These are phyloP conservation scores for Lasiosphaeria ovina DNA, from an alignment of 495 filamentous ascomycete species.

Conservation along the genomic window DNA sequence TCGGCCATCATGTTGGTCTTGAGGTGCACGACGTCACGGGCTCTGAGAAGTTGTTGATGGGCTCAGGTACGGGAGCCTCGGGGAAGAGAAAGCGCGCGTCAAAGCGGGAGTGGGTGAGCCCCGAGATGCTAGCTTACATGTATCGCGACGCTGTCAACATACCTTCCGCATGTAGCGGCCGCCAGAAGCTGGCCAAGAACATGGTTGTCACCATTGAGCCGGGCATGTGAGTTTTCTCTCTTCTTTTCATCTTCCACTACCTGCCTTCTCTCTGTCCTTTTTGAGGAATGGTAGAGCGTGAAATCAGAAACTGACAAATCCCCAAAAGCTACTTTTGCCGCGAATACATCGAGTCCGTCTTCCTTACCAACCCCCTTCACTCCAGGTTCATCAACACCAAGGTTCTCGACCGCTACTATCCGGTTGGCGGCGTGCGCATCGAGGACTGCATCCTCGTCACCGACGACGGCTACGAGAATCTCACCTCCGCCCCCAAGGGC, in stretches of 20 bases:
- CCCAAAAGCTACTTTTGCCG: conserved; percentile 58
- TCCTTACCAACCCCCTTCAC: conserved; percentile 61
- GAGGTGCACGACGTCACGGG: conserved; percentile 81
- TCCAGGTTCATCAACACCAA: conserved; percentile 70
- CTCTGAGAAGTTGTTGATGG: conserved; percentile 22
- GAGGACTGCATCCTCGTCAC: conserved; percentile 91
- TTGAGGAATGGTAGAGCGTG: background rate
- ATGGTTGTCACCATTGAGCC: conserved; percentile 90
- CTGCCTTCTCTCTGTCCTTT: background rate
- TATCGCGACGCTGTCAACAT: conserved; percentile 19
- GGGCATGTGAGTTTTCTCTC: conserved; percentile 57
- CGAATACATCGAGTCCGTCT: conserved; percentile 59
- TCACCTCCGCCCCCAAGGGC: conserved; percentile 82
- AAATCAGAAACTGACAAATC: background rate
- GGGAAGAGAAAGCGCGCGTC: background rate
- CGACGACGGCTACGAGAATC: conserved; percentile 70
- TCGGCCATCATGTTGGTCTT: conserved; percentile 85
- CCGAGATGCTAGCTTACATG: conserved; percentile 21
- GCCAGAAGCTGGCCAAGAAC: conserved; percentile 54
- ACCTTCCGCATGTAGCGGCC: conserved; percentile 11
- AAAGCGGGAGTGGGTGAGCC: conserved; percentile 24
- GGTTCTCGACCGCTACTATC: conserved; percentile 67
- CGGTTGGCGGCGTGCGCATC: conserved; percentile 84
- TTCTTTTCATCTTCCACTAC: background rate
- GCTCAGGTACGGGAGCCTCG: background rate